A percentile compares a stretch with the other conserved stretches of the same genome.
Evolutionary conservation across 352 stramenopile species (phyloP).

Genomic region (Phytopythium mirpurense): DNA sequence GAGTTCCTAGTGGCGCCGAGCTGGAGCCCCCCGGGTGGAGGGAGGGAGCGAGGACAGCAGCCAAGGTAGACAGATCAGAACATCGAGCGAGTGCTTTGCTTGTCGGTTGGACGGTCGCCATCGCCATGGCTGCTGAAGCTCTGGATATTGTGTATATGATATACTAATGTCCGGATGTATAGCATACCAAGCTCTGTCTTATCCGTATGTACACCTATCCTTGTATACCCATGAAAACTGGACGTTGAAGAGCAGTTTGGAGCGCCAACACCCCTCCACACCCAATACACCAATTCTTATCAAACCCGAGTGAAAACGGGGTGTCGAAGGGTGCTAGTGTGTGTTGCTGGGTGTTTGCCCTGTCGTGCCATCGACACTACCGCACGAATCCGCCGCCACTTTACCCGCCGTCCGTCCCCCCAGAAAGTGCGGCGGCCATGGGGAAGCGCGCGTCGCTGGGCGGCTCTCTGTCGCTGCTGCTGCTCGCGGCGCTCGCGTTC

Average conservation of each 20-base stretch:
- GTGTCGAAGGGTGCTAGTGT: neutral
- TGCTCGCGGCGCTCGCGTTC: conserved; percentile 34
- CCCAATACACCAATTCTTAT: neutral
- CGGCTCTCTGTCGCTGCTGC: conserved; percentile 30
- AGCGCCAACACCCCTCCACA: neutral
- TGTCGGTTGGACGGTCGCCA: too few relatives aligned
- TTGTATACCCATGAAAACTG: too few relatives aligned
- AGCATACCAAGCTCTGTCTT: too few relatives aligned
- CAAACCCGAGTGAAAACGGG: neutral
- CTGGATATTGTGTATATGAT: too few relatives aligned
- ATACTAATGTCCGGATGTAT: too few relatives aligned
- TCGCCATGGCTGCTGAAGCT: too few relatives aligned
- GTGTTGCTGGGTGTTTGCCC: neutral
- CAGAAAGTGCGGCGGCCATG: conserved; percentile 20
- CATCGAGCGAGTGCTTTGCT: conserved; percentile 4
- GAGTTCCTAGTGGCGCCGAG: neutral
- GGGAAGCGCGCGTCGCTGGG: conserved; percentile 40
- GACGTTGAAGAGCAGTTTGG: too few relatives aligned
- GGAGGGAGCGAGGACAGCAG: conserved; percentile 1
- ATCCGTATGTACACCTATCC: too few relatives aligned
- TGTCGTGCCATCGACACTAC: too few relatives aligned
- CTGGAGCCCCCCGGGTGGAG: neutral
- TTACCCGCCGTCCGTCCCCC: neutral
- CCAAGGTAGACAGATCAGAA: conserved; percentile 2
- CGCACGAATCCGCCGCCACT: too few relatives aligned